These are phyloP conservation scores for Gloeopeniophorella convolvens DNA, from an alignment of 768 basidiomycete species.

Conservation along the genomic window DNA sequence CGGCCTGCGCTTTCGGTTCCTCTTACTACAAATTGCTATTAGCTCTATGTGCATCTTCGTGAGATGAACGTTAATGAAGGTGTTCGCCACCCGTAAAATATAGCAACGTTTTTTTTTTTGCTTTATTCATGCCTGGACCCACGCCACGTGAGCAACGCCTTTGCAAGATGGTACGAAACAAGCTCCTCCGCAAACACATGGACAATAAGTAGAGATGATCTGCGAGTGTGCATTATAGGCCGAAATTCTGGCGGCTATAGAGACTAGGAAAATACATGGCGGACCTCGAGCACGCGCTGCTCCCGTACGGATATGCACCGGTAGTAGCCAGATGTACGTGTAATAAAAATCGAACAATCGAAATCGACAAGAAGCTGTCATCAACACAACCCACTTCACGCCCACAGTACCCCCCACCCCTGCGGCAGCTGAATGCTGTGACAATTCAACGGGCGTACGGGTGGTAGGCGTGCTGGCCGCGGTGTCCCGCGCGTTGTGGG, in stretches of 20 bases:
- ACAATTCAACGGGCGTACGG: conserved; percentile 28
- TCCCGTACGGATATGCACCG: no score
- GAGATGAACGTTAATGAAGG: background rate
- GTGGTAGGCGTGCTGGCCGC: conserved; percentile 30
- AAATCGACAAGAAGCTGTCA: no score
- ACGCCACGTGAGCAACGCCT: no score
- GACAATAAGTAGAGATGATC: background rate
- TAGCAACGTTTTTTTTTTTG: background rate
- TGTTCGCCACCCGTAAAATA: conserved; percentile 10
- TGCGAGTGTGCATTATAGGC: conserved; percentile 10
- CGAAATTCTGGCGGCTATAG: conserved; percentile 11
- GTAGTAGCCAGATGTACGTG: no score
- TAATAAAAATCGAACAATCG: no score
- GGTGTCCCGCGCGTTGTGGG: conserved; percentile 25
- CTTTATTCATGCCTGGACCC: background rate
- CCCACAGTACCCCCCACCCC: background rate
- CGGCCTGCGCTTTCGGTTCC: background rate
- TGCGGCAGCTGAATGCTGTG: conserved; percentile 1
- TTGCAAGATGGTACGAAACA: no score
- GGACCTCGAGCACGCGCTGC: background rate
- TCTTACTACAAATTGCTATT: no score
- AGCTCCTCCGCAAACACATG: no score
- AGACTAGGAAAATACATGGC: conserved; percentile 2
- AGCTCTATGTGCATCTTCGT: background rate
- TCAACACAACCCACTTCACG: no score